Base-by-base conservation (phyloP, 2,329 filamentous ascomycete species). In the Trichoderma sp. region DNA sequence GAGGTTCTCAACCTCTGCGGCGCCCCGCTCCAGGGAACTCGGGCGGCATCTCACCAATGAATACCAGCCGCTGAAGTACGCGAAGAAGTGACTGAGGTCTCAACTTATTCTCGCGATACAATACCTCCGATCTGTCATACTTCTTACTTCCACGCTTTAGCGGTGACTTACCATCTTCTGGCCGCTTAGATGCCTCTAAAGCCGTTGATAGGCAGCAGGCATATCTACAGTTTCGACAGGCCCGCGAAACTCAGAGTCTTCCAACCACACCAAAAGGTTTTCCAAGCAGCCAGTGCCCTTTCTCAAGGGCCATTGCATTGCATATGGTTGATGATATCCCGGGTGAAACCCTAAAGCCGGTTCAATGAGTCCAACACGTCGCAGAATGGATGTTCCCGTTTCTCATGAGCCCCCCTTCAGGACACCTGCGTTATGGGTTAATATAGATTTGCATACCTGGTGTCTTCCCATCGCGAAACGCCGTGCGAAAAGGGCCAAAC, bases 331-430 rank as follows among this genome's bases (percentile, higher is more conserved):
- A 66, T n/a, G 34, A 64, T 24, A 43, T 59, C 18, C 21, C 28
- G 3, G 65, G 66, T 4, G 76, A 77, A 70, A 72, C 66, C 14
- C 59, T 76, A n/a, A n/a, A n/a, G 37, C 37, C 14, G 37, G 13
- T 2, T 16, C 4, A 5, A 16, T 14, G 13, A 39, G 14, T 16
- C 13, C n/a, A n/a, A n/a, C n/a, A n/a, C n/a, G n/a, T n/a, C n/a
- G n/a, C n/a, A n/a, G n/a, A 39, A 39, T 18, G 5, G 14, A 18
- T 16, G 1, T 18, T 43, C 6, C 3, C 6, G 14, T 16, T 39
- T 5, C 14, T 4, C 37, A 39, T 16, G 4, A 16, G 37, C 37
- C 3, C 37, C 14, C 4, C 37, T 43, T 43, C n/a, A 18, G 37
- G 37, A 43, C 14, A 43, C 37, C 37, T 43, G 14, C 37, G 14